Evolutionary conservation across 176 grass and related monocot genomes (phyloP), one percentile per base, ranked within the genome.

Genomic region (Puccinellia tenuiflora): DNA sequence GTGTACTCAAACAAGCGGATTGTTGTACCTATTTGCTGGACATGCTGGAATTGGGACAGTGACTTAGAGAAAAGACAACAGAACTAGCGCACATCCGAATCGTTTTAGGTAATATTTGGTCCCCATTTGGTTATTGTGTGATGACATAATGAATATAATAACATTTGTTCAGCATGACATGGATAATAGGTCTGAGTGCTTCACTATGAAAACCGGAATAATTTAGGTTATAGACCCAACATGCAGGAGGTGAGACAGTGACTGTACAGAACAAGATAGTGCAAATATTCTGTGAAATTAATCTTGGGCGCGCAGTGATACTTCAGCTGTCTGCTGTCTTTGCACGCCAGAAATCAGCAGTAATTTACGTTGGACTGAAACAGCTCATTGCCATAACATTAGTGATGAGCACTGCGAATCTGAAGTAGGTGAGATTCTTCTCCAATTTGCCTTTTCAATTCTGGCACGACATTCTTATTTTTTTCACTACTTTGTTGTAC

Each of bases 341-440:
- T 34, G 39, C 38, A 25, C 25, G 9, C 33, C 30, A 78, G 64
- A 78, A 72, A 55, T 35, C 43, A 64, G 17, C 1, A 20, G 33
- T 20, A 76, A 4, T 81, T 60, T 85, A 72, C 61, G 70, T 28
- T 3, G 17, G 30, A 47, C 25, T 22, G 1, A 70, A 24, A 67
- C 50, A 61, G 61, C 31, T 31, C 17, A 75, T 68, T 68, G 18
- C 15, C 25, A 78, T 78, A 46, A 59, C 57, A 38, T 11, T 67
- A 31, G 45, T 17, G 68, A 57, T 75, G 68, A 85, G 48, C 76
- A 9, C 28, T 75, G 81, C 57, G 55, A 48, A 85, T 78, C 79
- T 90, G 30, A 81, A 90, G 72, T 86, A 43, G 73, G 82, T 82
- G 83, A 35, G 73, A 82, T 82, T 37, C 6, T 82, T 29, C 17